Evolutionary conservation across 192 early-diverging fungal species (phyloP).

Genomic region (Gryganskiella cystojenkinii): DNA sequence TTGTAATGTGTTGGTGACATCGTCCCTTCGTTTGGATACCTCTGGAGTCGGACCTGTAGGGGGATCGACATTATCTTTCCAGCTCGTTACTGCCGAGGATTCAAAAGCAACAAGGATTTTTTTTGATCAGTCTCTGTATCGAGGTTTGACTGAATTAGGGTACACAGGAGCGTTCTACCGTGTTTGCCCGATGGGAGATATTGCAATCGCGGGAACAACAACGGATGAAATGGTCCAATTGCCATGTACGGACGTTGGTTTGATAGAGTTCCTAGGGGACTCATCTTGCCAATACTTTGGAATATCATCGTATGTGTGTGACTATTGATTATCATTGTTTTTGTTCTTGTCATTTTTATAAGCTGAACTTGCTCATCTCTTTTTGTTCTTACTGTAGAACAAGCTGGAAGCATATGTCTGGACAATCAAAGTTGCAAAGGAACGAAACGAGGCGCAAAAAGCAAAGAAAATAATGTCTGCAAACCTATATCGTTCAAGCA

Average conservation of each 20-base stretch:
- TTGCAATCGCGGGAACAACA: conserved; percentile 20
- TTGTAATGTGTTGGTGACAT: conserved; percentile 42
- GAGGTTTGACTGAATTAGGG: too few relatives aligned
- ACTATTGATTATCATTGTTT: neutral
- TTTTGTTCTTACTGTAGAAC: neutral
- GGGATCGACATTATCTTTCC: conserved; percentile 11
- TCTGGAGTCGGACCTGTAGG: conserved; percentile 20
- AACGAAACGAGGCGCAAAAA: too few relatives aligned
- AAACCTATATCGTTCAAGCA: too few relatives aligned
- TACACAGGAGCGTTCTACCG: conserved; percentile 25
- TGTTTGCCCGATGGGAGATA: conserved; percentile 23
- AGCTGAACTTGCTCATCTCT: neutral
- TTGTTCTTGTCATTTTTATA: neutral
- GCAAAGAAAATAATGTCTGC: too few relatives aligned
- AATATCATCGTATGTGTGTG: conserved; percentile 11
- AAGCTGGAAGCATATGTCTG: conserved; percentile 12
- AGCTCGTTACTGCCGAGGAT: neutral
- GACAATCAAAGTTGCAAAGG: too few relatives aligned
- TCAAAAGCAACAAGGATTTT: conserved; percentile 26
- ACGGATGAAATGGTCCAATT: conserved; percentile 10
- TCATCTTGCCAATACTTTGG: conserved; percentile 18
- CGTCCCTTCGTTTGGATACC: conserved; percentile 36
- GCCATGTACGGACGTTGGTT: neutral
- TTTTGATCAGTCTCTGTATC: conserved; percentile 26
- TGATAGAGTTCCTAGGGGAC: conserved; percentile 18